Percentiles rank a stretch among this genome's conserved stretches.
Conservation (phyloP, 768 basidiomycete genomes). For the Calvatia gigantea region DNA sequence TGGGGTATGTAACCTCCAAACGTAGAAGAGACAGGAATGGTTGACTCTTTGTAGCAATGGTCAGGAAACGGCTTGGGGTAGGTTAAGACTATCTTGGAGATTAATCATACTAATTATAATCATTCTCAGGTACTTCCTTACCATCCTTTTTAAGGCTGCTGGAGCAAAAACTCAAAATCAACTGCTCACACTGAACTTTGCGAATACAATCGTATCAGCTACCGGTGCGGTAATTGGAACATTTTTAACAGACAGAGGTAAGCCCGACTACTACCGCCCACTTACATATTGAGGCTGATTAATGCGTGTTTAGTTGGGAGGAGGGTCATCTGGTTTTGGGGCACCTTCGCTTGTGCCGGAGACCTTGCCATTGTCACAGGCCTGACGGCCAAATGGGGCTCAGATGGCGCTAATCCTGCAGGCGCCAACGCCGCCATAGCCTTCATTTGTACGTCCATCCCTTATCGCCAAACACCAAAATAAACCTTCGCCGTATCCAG, state of each 20-base stretch:
- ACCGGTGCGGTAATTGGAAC: slow-evolving; percentile 39
- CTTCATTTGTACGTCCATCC: slow-evolving; percentile 36
- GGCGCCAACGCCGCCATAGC: slow-evolving; percentile 43
- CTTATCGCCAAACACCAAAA: background rate
- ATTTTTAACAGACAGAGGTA: slow-evolving; percentile 36
- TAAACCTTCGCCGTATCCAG: slow-evolving; percentile 25
- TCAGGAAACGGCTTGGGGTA: slow-evolving; percentile 53
- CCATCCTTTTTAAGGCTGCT: slow-evolving; percentile 36
- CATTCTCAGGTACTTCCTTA: slow-evolving; percentile 35
- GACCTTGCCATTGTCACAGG: slow-evolving; percentile 40
- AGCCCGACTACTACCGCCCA: background rate
- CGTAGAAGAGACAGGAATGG: background rate
- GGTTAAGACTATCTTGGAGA: no score
- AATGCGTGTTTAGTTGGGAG: slow-evolving; percentile 29
- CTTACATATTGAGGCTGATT: background rate
- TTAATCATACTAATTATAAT: background rate
- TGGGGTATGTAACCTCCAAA: slow-evolving; percentile 27
- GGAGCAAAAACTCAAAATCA: slow-evolving; percentile 37
- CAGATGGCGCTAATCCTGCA: slow-evolving; percentile 29
- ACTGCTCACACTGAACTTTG: slow-evolving; percentile 37
- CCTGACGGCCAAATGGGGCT: slow-evolving; percentile 38
- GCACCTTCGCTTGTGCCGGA: slow-evolving; percentile 35
- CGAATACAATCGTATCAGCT: slow-evolving; percentile 38
- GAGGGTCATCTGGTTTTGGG: slow-evolving; percentile 46
- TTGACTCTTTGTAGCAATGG: slow-evolving; percentile 37